Evolutionary conservation across 768 basidiomycete genomes (phyloP).

Genomic region (Sarcodon sp.): DNA sequence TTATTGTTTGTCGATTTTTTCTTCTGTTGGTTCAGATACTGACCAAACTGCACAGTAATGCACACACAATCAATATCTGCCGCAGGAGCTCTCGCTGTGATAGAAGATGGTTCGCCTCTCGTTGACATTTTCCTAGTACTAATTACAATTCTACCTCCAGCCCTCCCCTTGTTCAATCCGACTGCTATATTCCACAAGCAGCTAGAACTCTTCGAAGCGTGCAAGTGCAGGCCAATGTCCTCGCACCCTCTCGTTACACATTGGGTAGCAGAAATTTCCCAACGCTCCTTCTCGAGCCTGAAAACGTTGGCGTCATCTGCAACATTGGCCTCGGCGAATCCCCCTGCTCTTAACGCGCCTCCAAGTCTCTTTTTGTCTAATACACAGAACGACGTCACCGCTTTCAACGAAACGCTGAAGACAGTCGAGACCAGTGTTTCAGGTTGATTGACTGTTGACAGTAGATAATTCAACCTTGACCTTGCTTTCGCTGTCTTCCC

Average conservation of each 20-base stretch:
- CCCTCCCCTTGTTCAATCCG: constrained; percentile 40
- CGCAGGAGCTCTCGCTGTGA: constrained; percentile 23
- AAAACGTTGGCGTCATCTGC: too few species aligned
- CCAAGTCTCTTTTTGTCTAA: too few species aligned
- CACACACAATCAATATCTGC: constrained; percentile 21
- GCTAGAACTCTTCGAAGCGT: constrained; percentile 32
- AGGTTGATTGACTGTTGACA: too few species aligned
- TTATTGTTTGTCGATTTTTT: constrained; percentile 25
- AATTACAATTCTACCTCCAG: constrained; percentile 14
- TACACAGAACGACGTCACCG: too few species aligned
- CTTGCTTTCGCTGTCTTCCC: too few species aligned
- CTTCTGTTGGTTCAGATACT: neutral
- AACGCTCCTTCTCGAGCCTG: too few species aligned
- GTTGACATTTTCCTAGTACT: neutral
- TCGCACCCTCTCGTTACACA: neutral
- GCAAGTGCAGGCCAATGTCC: constrained; percentile 21
- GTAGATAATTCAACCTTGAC: too few species aligned
- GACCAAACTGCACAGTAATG: constrained; percentile 29
- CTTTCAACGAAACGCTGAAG: too few species aligned
- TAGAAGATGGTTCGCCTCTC: constrained; percentile 29
- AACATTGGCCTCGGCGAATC: too few species aligned
- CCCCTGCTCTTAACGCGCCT: too few species aligned
- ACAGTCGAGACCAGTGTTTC: too few species aligned
- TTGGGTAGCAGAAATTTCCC: too few species aligned
- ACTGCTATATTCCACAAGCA: constrained; percentile 32